Conservation (phyloP, 352 stramenopile species). For the Pythium myriotylum region DNA sequence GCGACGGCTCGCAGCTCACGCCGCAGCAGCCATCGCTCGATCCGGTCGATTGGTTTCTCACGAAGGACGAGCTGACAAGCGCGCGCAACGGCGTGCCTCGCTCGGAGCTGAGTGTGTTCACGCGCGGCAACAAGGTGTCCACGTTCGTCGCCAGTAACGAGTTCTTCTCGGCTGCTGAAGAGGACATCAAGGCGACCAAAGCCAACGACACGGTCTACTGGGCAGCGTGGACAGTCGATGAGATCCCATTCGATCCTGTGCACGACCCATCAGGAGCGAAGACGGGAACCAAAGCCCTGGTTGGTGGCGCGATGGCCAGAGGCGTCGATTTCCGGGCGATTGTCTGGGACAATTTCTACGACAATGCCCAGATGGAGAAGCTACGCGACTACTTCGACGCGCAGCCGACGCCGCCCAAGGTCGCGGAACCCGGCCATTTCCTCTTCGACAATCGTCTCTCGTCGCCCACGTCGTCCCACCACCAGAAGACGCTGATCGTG, state of each 20-base stretch:
- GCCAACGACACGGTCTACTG: conserved; percentile 43
- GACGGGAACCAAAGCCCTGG: conserved; percentile 12
- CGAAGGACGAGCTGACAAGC: conserved; percentile 44
- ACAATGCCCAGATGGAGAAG: conserved; percentile 41
- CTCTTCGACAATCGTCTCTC: conserved; percentile 71
- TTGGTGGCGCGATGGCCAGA: conserved; percentile 13
- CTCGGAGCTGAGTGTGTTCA: conserved; percentile 43
- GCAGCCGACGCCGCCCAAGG: too few relatives aligned
- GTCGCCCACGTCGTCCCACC: conserved; percentile 55
- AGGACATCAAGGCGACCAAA: conserved; percentile 40
- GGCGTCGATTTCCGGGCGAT: conserved; percentile 20
- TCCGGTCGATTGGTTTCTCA: conserved; percentile 56
- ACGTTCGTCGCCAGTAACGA: conserved; percentile 36
- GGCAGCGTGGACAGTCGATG: conserved; percentile 8
- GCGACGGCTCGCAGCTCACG: conserved; percentile 30
- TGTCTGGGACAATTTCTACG: conserved; percentile 20
- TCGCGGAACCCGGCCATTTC: conserved; percentile 17
- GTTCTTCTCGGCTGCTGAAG: conserved; percentile 49
- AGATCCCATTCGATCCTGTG: conserved; percentile 26
- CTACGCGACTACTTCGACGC: conserved; percentile 36
- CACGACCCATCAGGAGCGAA: neutral
- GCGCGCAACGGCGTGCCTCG: conserved; percentile 45
- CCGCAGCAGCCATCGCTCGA: conserved; percentile 43
- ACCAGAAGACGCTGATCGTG: conserved; percentile 71
- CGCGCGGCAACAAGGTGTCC: conserved; percentile 46